Conservation (phyloP, 768 basidiomycete genomes). For the Agrocybe pediades region DNA sequence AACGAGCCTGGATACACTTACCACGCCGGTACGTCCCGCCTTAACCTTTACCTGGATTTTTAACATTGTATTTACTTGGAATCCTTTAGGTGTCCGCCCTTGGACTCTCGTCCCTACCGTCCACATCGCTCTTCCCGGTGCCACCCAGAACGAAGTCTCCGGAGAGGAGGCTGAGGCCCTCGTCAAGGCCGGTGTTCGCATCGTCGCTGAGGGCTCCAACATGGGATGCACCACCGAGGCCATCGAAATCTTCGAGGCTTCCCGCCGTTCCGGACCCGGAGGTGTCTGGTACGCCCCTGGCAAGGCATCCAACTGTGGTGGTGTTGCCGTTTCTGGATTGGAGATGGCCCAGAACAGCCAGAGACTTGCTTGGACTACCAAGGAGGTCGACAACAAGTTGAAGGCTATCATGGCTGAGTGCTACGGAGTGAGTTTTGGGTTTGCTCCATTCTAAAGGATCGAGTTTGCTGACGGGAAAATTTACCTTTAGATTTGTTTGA, state of each 20-base stretch:
- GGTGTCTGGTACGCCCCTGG: slow-evolving; percentile 76
- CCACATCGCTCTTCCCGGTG: slow-evolving; percentile 70
- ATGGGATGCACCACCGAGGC: slow-evolving; percentile 79
- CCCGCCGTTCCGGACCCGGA: slow-evolving; percentile 48
- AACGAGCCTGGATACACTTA: slow-evolving; percentile 46
- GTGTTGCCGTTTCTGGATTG: slow-evolving; percentile 76
- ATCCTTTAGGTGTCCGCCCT: slow-evolving; percentile 52
- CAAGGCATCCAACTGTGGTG: slow-evolving; percentile 69
- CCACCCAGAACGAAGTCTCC: slow-evolving; percentile 73
- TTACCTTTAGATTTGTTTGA: slow-evolving; percentile 46
- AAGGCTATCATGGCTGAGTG: slow-evolving; percentile 71
- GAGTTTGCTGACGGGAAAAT: slow-evolving; percentile 2
- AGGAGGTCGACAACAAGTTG: slow-evolving; percentile 69
- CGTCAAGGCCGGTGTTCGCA: slow-evolving; percentile 64
- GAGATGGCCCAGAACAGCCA: slow-evolving; percentile 84
- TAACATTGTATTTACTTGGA: not conserved
- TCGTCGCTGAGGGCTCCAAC: slow-evolving; percentile 79
- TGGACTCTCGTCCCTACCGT: slow-evolving; percentile 65
- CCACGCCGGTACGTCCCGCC: slow-evolving; percentile 42
- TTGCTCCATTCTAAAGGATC: not conserved
- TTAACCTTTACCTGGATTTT: not conserved
- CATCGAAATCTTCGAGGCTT: slow-evolving; percentile 68
- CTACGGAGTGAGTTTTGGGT: slow-evolving; percentile 40
- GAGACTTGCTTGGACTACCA: slow-evolving; percentile 59
- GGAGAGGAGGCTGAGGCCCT: slow-evolving; percentile 71